These are phyloP conservation scores for Cyberlindnera saturnus DNA, from an alignment of 805 yeast genomes.

Conservation along the genomic window DNA sequence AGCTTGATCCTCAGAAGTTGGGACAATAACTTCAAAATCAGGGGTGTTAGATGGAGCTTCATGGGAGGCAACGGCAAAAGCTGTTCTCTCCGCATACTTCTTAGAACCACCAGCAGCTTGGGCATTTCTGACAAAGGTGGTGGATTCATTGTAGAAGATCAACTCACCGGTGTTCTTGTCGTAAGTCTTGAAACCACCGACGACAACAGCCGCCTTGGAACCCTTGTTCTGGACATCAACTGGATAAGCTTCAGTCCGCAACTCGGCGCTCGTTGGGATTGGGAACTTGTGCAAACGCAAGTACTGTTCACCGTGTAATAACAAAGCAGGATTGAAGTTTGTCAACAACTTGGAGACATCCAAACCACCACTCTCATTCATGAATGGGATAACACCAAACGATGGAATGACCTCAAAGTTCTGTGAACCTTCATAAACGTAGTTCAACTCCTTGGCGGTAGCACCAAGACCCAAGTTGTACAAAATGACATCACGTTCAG, in stretches of 20 bases:
- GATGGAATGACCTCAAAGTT: constrained; percentile 86
- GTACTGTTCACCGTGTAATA: constrained; percentile 94
- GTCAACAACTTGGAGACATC: constrained; percentile 59
- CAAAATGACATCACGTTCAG: constrained; percentile 66
- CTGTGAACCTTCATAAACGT: constrained; percentile 67
- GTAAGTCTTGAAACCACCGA: constrained; percentile 64
- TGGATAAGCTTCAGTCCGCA: constrained; percentile 59
- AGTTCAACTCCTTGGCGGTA: constrained; percentile 64
- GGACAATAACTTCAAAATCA: constrained; percentile 54
- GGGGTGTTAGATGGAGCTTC: constrained; percentile 58
- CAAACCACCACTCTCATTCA: constrained; percentile 54
- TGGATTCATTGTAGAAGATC: constrained; percentile 74
- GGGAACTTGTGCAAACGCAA: constrained; percentile 71
- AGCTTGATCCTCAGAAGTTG: constrained; percentile 70
- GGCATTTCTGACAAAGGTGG: constrained; percentile 75
- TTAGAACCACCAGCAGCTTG: constrained; percentile 40
- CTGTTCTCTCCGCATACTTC: constrained; percentile 39
- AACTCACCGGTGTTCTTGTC: constrained; percentile 65
- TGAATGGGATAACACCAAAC: constrained; percentile 83
- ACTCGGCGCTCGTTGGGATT: constrained; percentile 62
- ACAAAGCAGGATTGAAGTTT: constrained; percentile 81
- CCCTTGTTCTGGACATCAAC: constrained; percentile 80
- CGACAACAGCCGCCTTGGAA: constrained; percentile 70
- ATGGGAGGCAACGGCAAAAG: constrained; percentile 60
- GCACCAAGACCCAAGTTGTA: constrained; percentile 93